Percentiles rank a stretch among this genome's conserved stretches.
Conservation (phyloP, 192 early-diverging fungal genomes). For the Phlyctochytrium arcticum region DNA sequence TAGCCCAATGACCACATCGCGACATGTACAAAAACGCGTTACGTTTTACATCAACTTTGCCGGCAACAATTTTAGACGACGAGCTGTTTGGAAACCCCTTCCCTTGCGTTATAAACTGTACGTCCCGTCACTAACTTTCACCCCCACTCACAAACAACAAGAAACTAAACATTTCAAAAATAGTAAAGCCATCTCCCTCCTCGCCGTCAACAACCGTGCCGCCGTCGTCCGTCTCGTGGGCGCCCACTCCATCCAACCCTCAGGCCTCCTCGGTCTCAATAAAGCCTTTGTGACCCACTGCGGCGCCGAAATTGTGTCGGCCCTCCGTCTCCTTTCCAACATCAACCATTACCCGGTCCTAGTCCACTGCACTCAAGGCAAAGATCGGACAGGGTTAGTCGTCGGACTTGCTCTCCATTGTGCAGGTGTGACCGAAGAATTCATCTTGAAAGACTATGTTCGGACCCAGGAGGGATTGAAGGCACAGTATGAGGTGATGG, state of each 20-base stretch:
- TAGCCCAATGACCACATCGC: no score
- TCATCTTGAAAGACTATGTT: slow-evolving; percentile 27
- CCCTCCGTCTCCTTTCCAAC: slow-evolving; percentile 29
- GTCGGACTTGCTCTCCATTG: slow-evolving; percentile 21
- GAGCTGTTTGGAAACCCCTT: slow-evolving; percentile 28
- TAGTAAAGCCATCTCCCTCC: slow-evolving; percentile 30
- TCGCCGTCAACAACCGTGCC: slow-evolving; percentile 19
- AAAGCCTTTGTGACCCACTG: slow-evolving; percentile 34
- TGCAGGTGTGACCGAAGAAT: slow-evolving; percentile 1
- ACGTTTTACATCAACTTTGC: slow-evolving; percentile 35
- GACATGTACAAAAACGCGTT: no score
- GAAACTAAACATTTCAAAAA: slow-evolving; percentile 2
- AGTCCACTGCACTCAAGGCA: slow-evolving; percentile 48
- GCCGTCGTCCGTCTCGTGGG: slow-evolving; percentile 28
- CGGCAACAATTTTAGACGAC: slow-evolving; percentile 23
- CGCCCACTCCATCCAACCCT: slow-evolving; percentile 18
- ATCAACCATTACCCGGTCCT: slow-evolving; percentile 34
- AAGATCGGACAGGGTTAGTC: slow-evolving; percentile 47
- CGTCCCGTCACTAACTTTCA: neutral
- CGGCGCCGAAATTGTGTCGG: slow-evolving; percentile 28
- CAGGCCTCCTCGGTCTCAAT: slow-evolving; percentile 43
- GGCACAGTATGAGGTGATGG: slow-evolving; percentile 15
- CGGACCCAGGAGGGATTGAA: slow-evolving; percentile 15
- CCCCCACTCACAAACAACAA: no score
- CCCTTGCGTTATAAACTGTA: slow-evolving; percentile 13